These are phyloP conservation scores for Boletus sp. DNA, from an alignment of 768 basidiomycete genomes.

Conservation along the genomic window DNA sequence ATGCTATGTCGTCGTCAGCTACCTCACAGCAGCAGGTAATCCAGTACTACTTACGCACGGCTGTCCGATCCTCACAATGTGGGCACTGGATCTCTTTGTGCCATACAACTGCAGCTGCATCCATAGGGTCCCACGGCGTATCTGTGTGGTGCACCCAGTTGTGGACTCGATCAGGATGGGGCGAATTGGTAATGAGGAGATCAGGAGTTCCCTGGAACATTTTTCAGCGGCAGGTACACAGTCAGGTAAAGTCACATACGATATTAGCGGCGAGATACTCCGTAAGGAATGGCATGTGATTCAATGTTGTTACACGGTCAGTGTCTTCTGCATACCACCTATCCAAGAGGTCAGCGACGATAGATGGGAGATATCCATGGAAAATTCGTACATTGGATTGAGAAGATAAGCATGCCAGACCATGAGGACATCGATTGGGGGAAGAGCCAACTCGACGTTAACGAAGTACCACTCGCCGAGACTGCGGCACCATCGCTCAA, in stretches of 20 bases:
- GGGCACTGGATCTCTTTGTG: constrained; percentile 32
- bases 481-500: constrained; percentile 33
- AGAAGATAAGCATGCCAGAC: constrained; percentile 42
- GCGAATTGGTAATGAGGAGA: constrained; percentile 6
- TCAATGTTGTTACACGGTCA: neutral
- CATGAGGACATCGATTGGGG: constrained; percentile 41
- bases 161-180: constrained; percentile 5
- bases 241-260: constrained; percentile 1
- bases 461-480: neutral
- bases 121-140: constrained; percentile 19
- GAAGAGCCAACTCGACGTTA: constrained; percentile 15
- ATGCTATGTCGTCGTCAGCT: constrained; percentile 31
- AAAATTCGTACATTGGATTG: constrained; percentile 32
- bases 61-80: constrained; percentile 15
- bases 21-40: neutral
- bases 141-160: neutral
- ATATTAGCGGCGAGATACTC: constrained; percentile 10
- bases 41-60: constrained; percentile 22
- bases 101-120: constrained; percentile 17
- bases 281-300: neutral
- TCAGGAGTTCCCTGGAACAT: constrained; percentile 7
- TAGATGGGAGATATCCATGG: no score
- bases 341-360: neutral
- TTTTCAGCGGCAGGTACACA: neutral
- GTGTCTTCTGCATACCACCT: constrained; percentile 31